Conservation (phyloP, 1,139 yeast species). For the Yamadazyma trypodendri region DNA sequence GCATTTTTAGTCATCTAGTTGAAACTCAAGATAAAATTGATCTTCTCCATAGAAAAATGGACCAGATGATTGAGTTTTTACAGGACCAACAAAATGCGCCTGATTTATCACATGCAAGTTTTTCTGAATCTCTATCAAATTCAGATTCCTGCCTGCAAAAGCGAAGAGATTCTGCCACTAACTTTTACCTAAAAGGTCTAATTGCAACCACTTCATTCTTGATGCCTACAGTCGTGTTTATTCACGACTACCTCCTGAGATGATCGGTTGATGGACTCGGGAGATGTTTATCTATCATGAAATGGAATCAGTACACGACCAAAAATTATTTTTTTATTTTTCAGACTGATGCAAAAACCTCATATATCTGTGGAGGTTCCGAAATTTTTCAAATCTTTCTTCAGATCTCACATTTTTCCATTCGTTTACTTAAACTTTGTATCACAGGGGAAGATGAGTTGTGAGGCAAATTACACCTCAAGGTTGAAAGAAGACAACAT, state of each 20-base stretch:
- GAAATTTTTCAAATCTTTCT: no score
- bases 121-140: neutral
- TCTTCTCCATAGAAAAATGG: neutral
- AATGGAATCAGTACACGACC: no score
- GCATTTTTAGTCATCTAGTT: neutral
- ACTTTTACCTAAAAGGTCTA: constrained; percentile 3
- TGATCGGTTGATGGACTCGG: no score
- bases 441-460: no score
- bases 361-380: no score
- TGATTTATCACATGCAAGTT: constrained; percentile 1
- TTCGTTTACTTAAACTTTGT: no score
- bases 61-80: neutral
- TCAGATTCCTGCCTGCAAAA: neutral
- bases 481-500: neutral
- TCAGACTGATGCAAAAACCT: no score
- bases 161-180: neutral
- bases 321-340: no score
- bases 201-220: constrained; percentile 8
- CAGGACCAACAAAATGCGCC: neutral
- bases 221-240: constrained; percentile 4
- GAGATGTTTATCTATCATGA: no score
- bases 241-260: neutral
- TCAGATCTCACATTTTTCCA: no score
- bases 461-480: neutral
- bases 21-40: constrained; percentile 1